These are phyloP conservation scores for Kwoniella heveanensis DNA, from an alignment of 768 basidiomycete genomes.

Conservation along the genomic window DNA sequence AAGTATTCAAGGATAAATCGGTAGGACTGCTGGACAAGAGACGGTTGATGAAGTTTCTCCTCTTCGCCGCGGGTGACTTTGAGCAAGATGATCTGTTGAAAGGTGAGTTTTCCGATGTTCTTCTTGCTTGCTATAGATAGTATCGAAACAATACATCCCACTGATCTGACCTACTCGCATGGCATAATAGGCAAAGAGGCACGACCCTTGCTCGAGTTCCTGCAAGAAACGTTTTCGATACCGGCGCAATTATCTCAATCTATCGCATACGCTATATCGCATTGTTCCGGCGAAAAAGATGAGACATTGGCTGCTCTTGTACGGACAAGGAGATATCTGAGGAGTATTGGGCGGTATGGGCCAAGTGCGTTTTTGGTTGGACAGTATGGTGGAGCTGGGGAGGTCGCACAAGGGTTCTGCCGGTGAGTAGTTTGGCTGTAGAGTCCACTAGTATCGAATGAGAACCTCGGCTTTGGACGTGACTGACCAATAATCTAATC, in stretches of 20 bases:
- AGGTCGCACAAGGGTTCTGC: slow-evolving; percentile 82
- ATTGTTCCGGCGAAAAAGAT: slow-evolving; percentile 66
- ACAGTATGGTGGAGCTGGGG: slow-evolving; percentile 90
- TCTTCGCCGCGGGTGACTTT: slow-evolving; percentile 76
- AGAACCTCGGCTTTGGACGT: no score
- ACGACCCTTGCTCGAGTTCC: slow-evolving; percentile 65
- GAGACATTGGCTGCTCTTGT: slow-evolving; percentile 66
- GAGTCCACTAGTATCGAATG: no score
- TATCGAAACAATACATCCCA: no score
- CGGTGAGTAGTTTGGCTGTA: slow-evolving; percentile 47
- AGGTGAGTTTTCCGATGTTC: no score
- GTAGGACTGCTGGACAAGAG: slow-evolving; percentile 82
- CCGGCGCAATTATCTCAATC: slow-evolving; percentile 63
- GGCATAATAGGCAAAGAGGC: slow-evolving; percentile 63
- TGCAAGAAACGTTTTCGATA: slow-evolving; percentile 68
- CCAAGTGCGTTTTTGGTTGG: slow-evolving; percentile 86
- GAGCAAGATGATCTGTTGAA: slow-evolving; percentile 58
- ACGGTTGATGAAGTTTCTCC: slow-evolving; percentile 85
- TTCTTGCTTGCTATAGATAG: no score
- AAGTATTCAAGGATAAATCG: slow-evolving; percentile 81
- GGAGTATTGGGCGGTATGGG: slow-evolving; percentile 82
- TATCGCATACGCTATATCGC: slow-evolving; percentile 77
- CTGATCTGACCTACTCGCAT: no score
- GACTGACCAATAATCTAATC: not conserved
- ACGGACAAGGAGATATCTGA: slow-evolving; percentile 74